Conservation (phyloP, 495 filamentous ascomycete species). For the Lophium mytilinum region DNA sequence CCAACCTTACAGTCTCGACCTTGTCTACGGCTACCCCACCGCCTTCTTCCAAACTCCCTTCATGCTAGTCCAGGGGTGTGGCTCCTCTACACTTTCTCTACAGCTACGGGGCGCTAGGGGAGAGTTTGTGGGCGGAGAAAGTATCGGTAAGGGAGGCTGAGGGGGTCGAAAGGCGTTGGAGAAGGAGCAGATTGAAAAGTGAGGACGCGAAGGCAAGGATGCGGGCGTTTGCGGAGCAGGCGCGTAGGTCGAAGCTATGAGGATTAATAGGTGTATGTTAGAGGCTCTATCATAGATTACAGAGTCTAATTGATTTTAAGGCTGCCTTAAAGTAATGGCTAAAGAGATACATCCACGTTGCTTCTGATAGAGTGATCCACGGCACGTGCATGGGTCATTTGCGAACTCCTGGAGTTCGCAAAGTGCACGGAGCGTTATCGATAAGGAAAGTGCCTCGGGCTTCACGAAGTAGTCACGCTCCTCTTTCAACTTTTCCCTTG, state of each 20-base stretch:
- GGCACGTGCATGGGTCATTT: neutral
- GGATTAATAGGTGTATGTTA: no score
- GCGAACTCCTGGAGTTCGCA: no score
- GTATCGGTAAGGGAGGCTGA: constrained; percentile 2
- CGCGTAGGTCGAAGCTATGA: constrained; percentile 8
- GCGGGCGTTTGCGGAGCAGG: constrained; percentile 9
- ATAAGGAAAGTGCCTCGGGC: constrained; percentile 2
- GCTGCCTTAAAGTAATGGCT: neutral
- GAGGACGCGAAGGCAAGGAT: constrained; percentile 14
- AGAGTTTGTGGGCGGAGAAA: constrained; percentile 18
- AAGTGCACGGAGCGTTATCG: constrained; percentile 10
- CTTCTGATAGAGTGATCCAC: neutral
- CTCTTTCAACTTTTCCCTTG: neutral
- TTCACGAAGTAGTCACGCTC: neutral
- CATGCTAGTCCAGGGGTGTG: constrained; percentile 19
- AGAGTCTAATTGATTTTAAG: neutral
- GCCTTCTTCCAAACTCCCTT: constrained; percentile 26
- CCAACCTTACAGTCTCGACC: constrained; percentile 17
- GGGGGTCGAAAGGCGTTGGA: constrained; percentile 9
- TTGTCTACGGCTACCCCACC: constrained; percentile 11
- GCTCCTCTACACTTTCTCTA: constrained; percentile 13
- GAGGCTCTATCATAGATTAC: neutral
- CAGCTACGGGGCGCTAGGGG: constrained; percentile 7
- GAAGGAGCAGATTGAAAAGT: constrained; percentile 10
- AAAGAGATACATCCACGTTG: neutral